Evolutionary conservation across 225 moss, liverwort and hornwort species (phyloP), one percentile per base, ranked within the genome.

Genomic region (Neckera pumila): DNA sequence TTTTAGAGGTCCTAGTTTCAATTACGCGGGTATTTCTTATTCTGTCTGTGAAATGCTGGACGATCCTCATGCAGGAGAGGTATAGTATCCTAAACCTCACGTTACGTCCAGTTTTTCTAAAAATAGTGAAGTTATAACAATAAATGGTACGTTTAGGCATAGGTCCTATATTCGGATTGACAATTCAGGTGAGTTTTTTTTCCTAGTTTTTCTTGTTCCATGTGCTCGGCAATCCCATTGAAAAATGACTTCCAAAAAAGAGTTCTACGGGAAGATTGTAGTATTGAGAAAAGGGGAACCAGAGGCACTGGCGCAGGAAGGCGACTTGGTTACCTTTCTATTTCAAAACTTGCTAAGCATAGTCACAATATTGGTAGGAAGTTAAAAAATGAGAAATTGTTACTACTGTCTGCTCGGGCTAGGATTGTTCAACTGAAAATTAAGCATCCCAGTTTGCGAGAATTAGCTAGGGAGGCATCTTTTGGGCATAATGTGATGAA

Each of bases 321-420:
- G 10, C 4, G 1, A 11, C 17, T 80, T 9, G 40, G 42, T 7
- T 80, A 80, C 3, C 26, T 80, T 18, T 42, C 7, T 1, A 11
- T 28, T 42, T 28, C 1, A 0, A 12, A 80, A 26, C 28, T 42
- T 28, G 30, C 42, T 2, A 60, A 42, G 14, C 28, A 59, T 59
- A 28, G 30, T 10, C 17, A 2, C 0, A 27, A 80, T 2, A 5
- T 42, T 0, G 2, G 4, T 4, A 80, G 4, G 3, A 60, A 59
- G 12, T 3, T 80, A 0, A 26, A 79, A 27, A 10, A 7, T 17
- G 25, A 79, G 3, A 79, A 57, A 38, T 9, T 79, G 8, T 3
- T 40, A 4, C 42, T 28, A 5, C 1, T 60, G 2, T 61, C 5
- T 1, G 12, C 21, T 4, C 3, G 13, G 2, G 61, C 62, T 62